Base-by-base conservation (phyloP, 2,329 filamentous ascomycete species). In the Davidsoniella virescens region DNA sequence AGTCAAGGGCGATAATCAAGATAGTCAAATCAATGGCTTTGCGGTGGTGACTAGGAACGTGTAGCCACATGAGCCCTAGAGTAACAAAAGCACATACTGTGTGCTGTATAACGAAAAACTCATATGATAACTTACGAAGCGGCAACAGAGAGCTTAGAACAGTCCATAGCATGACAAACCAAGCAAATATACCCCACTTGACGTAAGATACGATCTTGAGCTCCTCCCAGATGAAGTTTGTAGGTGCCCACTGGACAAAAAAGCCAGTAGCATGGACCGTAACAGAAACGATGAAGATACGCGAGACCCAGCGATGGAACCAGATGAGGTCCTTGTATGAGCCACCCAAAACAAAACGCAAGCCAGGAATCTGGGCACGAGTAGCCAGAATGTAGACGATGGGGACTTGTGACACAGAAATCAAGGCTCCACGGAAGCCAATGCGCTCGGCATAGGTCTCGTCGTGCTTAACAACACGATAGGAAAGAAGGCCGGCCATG, bases 281-380 rank as follows among this genome's bases (percentile, higher is more conserved):
- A 1, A 75, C 76, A 0, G 78, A 82, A 10, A 83, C 65, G 33
- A 85, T 72, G 64, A 85, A 75, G 51, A 78, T 81, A 52, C 82
- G 72, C 2, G 77, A 78, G 8, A 80, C 74, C 81, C 82, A 86
- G 53, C 82, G 72, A 58, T 86, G 82, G 49, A 84, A 63, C 81
- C 81, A 85, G 59, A 83, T 84, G 51, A 85, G 65, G 6, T 78
- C 71, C 63, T 85, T 81, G 59, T 84, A 77, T 53, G 78, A 78
- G 9, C 72, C 70, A 7, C 80, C 81, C 4, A 73, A 69, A 18
- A 85, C 38, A 29, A 50, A 51, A 18, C 52, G 63, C 50, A 70
- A 66, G 0, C 76, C 78, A 14, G 84, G 64, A 20, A 53, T 50
- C 55, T 69, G 78, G 54, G 70, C 68, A 58, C 80, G 79, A 54